Evolutionary conservation across 495 filamentous ascomycete genomes (phyloP).

Genomic region (Aspergillus steynii): DNA sequence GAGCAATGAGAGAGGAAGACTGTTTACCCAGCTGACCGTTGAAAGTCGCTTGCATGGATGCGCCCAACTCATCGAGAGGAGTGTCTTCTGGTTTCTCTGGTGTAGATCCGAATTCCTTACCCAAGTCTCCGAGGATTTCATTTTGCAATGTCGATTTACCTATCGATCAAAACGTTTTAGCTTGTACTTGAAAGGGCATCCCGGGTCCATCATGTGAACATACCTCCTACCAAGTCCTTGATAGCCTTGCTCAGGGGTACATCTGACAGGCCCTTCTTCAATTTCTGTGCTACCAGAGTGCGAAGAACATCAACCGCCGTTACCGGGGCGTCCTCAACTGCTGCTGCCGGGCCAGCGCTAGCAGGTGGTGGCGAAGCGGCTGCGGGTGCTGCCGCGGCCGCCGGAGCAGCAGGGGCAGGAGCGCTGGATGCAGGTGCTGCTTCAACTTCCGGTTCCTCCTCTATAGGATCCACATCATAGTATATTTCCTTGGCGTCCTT

Average conservation of each 20-base stretch:
- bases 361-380: conserved; percentile 61
- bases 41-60: conserved; percentile 95
- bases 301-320: conserved; percentile 86
- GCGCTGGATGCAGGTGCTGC: conserved; percentile 42
- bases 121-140: conserved; percentile 91
- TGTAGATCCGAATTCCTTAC: conserved; percentile 97
- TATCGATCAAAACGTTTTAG: conserved; percentile 27
- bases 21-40: conserved; percentile 98
- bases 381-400: conserved; percentile 50
- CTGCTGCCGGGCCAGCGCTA: conserved; percentile 82
- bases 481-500: conserved; percentile 99
- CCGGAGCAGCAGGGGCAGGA: conserved; percentile 28
- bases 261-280: conserved; percentile 90
- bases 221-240: conserved; percentile 97
- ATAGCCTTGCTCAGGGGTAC: conserved; percentile 96
- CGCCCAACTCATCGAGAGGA: conserved; percentile 91
- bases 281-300: conserved; percentile 93
- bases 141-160: conserved; percentile 98
- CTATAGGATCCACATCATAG: conserved; percentile 94
- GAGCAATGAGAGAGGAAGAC: conserved; percentile 87
- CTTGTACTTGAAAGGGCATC: background rate
- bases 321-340: conserved; percentile 83
- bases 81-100: conserved; percentile 99
- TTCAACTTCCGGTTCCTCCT: conserved; percentile 75
- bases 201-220: conserved; percentile 29